Evolutionary conservation across 2,329 filamentous ascomycete species (phyloP).

Genomic region (Trichoderma pleuroti): DNA sequence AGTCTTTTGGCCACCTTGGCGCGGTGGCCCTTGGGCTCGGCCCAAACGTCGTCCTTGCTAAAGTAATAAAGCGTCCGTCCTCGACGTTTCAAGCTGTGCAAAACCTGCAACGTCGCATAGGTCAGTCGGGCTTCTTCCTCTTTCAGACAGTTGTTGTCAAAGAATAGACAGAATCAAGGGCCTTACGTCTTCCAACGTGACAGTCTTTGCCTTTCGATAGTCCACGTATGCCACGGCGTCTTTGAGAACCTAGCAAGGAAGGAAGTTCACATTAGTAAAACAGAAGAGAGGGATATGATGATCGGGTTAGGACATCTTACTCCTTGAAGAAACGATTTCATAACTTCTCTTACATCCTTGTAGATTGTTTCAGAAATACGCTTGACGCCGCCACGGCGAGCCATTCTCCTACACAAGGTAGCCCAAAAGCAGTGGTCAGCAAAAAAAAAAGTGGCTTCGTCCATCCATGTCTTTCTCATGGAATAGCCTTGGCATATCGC

Average conservation of each 20-base stretch:
- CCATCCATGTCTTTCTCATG: not conserved
- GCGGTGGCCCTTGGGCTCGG: not conserved
- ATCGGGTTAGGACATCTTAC: slow-evolving; percentile 33
- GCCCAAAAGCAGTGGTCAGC: slow-evolving; percentile 1
- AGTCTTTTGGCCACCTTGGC: not conserved
- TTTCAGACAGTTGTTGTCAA: not conserved
- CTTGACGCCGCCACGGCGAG: slow-evolving; percentile 73
- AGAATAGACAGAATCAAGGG: slow-evolving; percentile 1
- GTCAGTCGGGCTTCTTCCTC: not conserved
- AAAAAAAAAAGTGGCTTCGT: not conserved
- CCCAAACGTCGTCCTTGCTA: slow-evolving; percentile 39
- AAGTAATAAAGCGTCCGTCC: slow-evolving; percentile 58
- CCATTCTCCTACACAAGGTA: slow-evolving; percentile 54
- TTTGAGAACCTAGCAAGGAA: slow-evolving; percentile 44
- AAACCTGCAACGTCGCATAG: slow-evolving; percentile 28
- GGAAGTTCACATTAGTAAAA: not conserved
- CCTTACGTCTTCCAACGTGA: slow-evolving; percentile 58
- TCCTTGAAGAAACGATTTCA: slow-evolving; percentile 48
- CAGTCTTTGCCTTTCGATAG: slow-evolving; percentile 55
- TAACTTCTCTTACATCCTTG: slow-evolving; percentile 50
- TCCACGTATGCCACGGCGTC: slow-evolving; percentile 52
- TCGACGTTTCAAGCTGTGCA: slow-evolving; percentile 46
- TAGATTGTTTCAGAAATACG: slow-evolving; percentile 65
- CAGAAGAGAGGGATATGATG: not conserved
- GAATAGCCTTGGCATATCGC: not conserved